Evolutionary conservation across 2,329 filamentous ascomycete species (phyloP).

Genomic region (Ceratocystiopsis brevicomis): DNA sequence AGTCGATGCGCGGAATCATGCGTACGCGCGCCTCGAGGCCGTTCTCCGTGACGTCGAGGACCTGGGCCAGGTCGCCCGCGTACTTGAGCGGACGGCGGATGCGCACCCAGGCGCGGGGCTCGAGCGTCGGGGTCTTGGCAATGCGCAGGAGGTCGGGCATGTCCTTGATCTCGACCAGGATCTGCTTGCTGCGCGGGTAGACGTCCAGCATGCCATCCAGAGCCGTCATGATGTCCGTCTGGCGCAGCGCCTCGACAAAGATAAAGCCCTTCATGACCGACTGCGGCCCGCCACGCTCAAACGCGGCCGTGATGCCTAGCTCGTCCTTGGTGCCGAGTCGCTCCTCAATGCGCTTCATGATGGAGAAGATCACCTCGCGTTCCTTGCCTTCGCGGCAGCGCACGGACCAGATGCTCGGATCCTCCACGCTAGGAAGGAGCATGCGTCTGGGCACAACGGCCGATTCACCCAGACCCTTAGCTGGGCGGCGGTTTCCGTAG

Average conservation of each 20-base stretch:
- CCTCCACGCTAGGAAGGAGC: constrained; percentile 78
- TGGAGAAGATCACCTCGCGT: constrained; percentile 68
- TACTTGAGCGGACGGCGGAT: constrained; percentile 67
- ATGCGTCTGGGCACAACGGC: constrained; percentile 69
- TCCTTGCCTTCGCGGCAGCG: constrained; percentile 92
- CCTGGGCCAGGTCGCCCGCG: constrained; percentile 73
- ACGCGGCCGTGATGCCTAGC: constrained; percentile 70
- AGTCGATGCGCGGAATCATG: constrained; percentile 80
- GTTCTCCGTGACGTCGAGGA: constrained; percentile 83
- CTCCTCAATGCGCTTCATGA: constrained; percentile 80
- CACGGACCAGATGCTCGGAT: constrained; percentile 90
- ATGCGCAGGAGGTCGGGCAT: constrained; percentile 93
- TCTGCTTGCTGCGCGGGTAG: constrained; percentile 71
- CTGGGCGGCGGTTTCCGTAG: constrained; percentile 61
- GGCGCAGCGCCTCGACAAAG: constrained; percentile 79
- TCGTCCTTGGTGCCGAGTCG: constrained; percentile 59
- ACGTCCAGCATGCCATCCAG: constrained; percentile 75
- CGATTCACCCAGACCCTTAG: constrained; percentile 46
- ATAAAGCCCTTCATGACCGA: constrained; percentile 82
- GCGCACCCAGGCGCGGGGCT: constrained; percentile 82
- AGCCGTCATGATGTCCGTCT: constrained; percentile 68
- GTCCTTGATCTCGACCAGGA: constrained; percentile 86
- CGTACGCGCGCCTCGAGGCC: constrained; percentile 74
- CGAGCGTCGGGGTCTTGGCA: constrained; percentile 65
- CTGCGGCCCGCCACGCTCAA: constrained; percentile 65